Evolutionary conservation across 805 yeast species (phyloP).

Genomic region (Candida nonsorbophila): DNA sequence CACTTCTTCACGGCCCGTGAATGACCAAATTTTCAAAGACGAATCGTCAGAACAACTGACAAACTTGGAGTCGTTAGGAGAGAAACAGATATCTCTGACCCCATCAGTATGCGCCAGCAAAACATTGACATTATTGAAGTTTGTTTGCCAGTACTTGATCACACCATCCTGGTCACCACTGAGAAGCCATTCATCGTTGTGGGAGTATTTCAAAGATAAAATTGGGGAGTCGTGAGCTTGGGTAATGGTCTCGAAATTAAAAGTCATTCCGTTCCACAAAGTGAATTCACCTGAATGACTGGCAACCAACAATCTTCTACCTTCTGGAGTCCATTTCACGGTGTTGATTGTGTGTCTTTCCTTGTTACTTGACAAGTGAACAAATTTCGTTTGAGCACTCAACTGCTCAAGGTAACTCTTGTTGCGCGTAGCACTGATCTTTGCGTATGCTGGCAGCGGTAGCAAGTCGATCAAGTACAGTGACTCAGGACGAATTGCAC

Average conservation of each 20-base stretch:
- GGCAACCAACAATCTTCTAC: slow-evolving; percentile 83
- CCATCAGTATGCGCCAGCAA: slow-evolving; percentile 71
- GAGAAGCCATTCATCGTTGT: slow-evolving; percentile 89
- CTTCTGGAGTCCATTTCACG: slow-evolving; percentile 96
- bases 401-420: slow-evolving; percentile 41
- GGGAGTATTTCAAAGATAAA: slow-evolving; percentile 72
- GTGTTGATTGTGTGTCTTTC: slow-evolving; percentile 87
- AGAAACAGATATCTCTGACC: slow-evolving; percentile 80
- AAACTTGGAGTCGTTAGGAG: slow-evolving; percentile 87
- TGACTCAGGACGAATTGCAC: slow-evolving; percentile 62
- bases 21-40: slow-evolving; percentile 88
- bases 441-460: slow-evolving; percentile 58
- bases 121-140: slow-evolving; percentile 91
- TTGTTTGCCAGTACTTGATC: slow-evolving; percentile 96
- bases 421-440: slow-evolving; percentile 25
- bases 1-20: slow-evolving; percentile 80
- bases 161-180: slow-evolving; percentile 92
- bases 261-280: slow-evolving; percentile 92
- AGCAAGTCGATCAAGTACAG: slow-evolving; percentile 58
- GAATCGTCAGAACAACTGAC: slow-evolving; percentile 95
- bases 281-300: slow-evolving; percentile 94
- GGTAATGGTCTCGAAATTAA: slow-evolving; percentile 94
- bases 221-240: slow-evolving; percentile 96
- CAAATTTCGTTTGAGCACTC: slow-evolving; percentile 75
- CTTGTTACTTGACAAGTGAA: slow-evolving; percentile 86